Evolutionary conservation across 2,329 filamentous ascomycete genomes (phyloP), one percentile per base, ranked within the genome.

Genomic region (Penicillium fuscoglaucum): DNA sequence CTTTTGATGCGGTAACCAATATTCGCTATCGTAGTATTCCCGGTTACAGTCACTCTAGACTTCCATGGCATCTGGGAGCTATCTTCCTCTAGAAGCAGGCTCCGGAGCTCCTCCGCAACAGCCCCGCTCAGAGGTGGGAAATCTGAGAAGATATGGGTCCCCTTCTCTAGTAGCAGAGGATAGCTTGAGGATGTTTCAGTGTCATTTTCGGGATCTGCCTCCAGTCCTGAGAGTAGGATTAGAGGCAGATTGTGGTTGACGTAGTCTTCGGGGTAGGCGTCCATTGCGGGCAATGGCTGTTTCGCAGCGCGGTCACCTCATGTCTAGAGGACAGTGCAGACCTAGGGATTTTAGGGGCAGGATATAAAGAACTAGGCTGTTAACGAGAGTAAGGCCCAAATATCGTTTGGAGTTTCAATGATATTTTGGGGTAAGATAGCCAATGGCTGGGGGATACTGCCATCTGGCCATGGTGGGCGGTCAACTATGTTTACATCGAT

Each of bases 231-330:
- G 35, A 96, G 84, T 47, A 96, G 80, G 61, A 98, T 78, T 57
- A 96, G 83, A 37, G 93, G 93, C 68, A 96, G 83, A 77, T 95
- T 96, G 77, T 95, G 92, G 73, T 88, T 86, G 74, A 96, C 82
- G 79, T 93, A 96, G 75, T 88, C 89, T 63, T 74, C 67, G 26
- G 78, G 78, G 63, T 78, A 80, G 60, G 74, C 76, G 66, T 80
- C 77, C 78, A 80, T 80, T 68, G 70, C 70, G 74, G 69, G 71
- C 69, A 67, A 64, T 59, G 58, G 60, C 57, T 64, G 58, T 53
- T 68, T 61, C 39, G 54, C 31, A 58, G 55, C 51, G 62, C 51
- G 56, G 63, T 75, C 73, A 75, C 68, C 68, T 67, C 73, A 76
- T 75, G 50, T 68, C 68, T 68, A 52, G 55, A 28, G 28, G 9